Base-by-base conservation (phyloP, 331 rosid species). In the Spiraea crenata region DNA sequence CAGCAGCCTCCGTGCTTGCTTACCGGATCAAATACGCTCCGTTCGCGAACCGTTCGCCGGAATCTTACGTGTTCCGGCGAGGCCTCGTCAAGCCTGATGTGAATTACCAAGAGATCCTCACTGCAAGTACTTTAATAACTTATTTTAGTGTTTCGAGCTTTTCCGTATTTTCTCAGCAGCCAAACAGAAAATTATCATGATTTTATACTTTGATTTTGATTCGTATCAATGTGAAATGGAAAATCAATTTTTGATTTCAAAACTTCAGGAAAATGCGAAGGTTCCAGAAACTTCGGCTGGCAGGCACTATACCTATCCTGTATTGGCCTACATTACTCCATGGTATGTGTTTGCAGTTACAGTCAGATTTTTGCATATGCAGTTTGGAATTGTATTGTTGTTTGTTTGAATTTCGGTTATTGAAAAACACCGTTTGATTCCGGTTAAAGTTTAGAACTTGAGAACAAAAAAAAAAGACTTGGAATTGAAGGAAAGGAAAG, bases 311-410 rank as follows among this genome's bases (percentile, higher is more conserved):
- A 69, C 20, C 16, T 85, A 86, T 78, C 97, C 96, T 56, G 90
- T 82, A 41, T 92, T 95, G 80, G 97, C 88, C 74, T 95, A 89
- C 86, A 83, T 95, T 62, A 95, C 99, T 70, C 96, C 97, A 48
- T 95, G 99, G 99, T 93, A 91, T 76, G 71, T n/a, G 15, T 75
- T 25, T 2, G 31, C 31, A 25, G 31, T 25, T 39, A 19, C 59
- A 40, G 12, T 76, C 60, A 25, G 31, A 25, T 42, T 6, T 46
- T 63, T 39, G 50, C 51, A 46, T 9, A 51, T 39, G 54, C 35
- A 58, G 60, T 37, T 9, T 42, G 49, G 46, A 52, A 40, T 42
- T 55, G 64, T 5, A 37, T 56, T 56, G 2, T 56, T 19, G 17
- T 40, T 63, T 40, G 3, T 56, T 20, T 14, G 38, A 15, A 13